Percentiles rank a stretch among this genome's conserved stretches.
These are phyloP conservation scores for Fusarium decemcellulare DNA, from an alignment of 2,329 filamentous ascomycete genomes.

Conservation along the genomic window DNA sequence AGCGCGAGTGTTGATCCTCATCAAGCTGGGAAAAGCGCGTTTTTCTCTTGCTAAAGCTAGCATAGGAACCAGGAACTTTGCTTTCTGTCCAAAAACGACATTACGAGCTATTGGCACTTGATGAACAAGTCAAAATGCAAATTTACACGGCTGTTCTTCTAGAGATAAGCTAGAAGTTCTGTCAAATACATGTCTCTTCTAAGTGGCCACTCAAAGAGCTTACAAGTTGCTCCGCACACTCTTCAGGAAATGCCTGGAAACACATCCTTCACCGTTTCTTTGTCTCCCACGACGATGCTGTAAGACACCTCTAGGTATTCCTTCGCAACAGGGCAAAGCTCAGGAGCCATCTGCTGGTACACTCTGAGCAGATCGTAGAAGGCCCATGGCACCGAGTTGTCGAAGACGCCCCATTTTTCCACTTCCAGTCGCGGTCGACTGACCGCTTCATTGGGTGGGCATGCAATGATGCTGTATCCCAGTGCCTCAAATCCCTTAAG, in stretches of 20 bases:
- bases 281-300: conserved; percentile 11
- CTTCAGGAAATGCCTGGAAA: neutral
- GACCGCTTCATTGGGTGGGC: neutral
- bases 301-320: neutral
- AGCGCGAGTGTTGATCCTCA: no score
- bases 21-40: no score
- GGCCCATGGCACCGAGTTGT: neutral
- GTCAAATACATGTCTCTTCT: no score
- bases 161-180: no score
- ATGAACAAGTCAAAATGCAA: no score
- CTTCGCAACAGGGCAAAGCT: neutral
- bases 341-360: neutral
- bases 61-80: no score
- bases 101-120: no score
- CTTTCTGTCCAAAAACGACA: no score
- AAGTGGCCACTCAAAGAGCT: no score
- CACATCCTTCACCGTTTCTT: neutral
- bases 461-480: conserved; percentile 12
- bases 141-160: no score
- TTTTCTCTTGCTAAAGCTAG: no score
- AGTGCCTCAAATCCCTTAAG: conserved; percentile 16
- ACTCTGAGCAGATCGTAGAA: conserved; percentile 8
- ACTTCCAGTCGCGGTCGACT: conserved; percentile 3
- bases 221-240: no score
- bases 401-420: conserved; percentile 3